These are phyloP conservation scores for Ustilago esculenta DNA, from an alignment of 1,284 basidiomycete species.

Conservation along the genomic window DNA sequence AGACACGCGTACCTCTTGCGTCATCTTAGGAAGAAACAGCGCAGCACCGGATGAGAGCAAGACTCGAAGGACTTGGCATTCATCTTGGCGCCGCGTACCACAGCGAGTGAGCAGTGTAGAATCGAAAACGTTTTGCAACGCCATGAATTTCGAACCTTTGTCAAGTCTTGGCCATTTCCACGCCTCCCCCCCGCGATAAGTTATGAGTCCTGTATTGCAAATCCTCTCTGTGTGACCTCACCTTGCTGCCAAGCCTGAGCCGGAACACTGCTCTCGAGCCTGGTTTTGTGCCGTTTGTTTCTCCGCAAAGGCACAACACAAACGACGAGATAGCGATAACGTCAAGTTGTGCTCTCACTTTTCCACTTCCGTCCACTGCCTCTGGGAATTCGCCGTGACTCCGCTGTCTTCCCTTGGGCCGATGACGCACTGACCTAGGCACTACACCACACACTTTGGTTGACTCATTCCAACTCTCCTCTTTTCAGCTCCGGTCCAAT, in stretches of 20 bases:
- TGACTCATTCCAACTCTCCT: too few relatives aligned
- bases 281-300: too few relatives aligned
- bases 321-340: neutral
- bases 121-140: neutral
- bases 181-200: too few relatives aligned
- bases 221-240: too few relatives aligned
- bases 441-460: too few relatives aligned
- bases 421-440: conserved; percentile 23
- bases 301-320: too few relatives aligned
- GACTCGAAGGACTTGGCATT: conserved; percentile 16
- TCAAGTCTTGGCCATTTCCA: conserved; percentile 14
- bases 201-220: too few relatives aligned
- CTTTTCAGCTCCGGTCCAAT: too few relatives aligned
- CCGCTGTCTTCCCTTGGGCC: neutral
- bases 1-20: conserved; percentile 19
- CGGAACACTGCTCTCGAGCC: too few relatives aligned
- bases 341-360: neutral
- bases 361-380: neutral
- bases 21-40: neutral
- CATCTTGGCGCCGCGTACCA: conserved; percentile 15
- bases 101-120: neutral
- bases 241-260: neutral
- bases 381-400: conserved; percentile 8
- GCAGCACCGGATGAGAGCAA: conserved; percentile 31
- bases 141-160: conserved; percentile 3